Conservation (phyloP, 768 basidiomycete species). For the Royoungia palumana region DNA sequence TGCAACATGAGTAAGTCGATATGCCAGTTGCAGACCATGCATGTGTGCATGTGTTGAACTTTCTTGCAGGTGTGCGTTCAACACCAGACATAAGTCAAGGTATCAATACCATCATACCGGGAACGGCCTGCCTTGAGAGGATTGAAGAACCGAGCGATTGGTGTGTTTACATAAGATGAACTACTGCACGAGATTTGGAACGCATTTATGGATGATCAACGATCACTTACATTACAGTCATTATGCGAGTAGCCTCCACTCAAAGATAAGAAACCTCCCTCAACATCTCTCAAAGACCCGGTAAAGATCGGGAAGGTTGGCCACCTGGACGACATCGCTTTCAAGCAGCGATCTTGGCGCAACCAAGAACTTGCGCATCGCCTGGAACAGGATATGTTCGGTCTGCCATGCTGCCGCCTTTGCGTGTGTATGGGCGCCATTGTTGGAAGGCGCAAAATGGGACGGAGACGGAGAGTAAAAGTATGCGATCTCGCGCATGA, state of each 20-base stretch:
- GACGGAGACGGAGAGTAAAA: slow-evolving; percentile 68
- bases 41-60: not conserved
- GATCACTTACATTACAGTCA: not conserved
- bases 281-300: slow-evolving; percentile 93
- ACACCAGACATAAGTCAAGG: slow-evolving; percentile 76
- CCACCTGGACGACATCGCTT: slow-evolving; percentile 79
- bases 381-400: slow-evolving; percentile 87
- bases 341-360: slow-evolving; percentile 67
- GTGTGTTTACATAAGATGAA: no score
- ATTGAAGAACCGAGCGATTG: not conserved
- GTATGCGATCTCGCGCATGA: slow-evolving; percentile 86
- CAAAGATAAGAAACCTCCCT: no score
- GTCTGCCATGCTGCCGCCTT: slow-evolving; percentile 77
- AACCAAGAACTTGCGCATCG: slow-evolving; percentile 71
- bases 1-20: no score
- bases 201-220: no score
- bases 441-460: slow-evolving; percentile 18
- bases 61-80: slow-evolving; percentile 62
- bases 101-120: slow-evolving; percentile 70
- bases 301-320: slow-evolving; percentile 88
- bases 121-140: slow-evolving; percentile 52
- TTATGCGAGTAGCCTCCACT: not conserved
- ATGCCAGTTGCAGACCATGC: no score
- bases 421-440: slow-evolving; percentile 40
- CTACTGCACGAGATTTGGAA: no score